These are phyloP conservation scores for Lasiodiplodia gonubiensis DNA, from an alignment of 2,329 filamentous ascomycete species.

Conservation along the genomic window DNA sequence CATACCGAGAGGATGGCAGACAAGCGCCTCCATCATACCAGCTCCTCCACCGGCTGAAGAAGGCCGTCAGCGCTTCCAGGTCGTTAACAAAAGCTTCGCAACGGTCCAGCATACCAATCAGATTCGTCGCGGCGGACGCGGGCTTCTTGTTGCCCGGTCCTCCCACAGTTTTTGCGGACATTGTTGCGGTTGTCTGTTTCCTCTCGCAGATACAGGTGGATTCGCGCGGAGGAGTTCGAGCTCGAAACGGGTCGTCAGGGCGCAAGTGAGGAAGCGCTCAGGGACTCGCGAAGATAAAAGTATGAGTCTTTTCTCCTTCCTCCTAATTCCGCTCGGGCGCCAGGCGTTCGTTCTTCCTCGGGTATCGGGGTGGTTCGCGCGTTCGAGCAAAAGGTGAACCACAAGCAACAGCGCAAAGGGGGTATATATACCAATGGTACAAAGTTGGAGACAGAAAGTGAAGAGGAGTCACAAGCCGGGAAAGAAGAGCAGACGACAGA, in stretches of 20 bases:
- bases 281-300: not conserved
- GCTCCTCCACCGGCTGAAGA: constrained; percentile 87
- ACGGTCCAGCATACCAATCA: constrained; percentile 71
- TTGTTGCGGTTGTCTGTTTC: constrained; percentile 40
- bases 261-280: not conserved
- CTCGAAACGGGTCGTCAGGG: not conserved
- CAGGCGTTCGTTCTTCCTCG: not conserved
- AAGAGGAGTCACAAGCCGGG: constrained; percentile 11
- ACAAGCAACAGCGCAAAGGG: not conserved
- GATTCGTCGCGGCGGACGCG: constrained; percentile 83
- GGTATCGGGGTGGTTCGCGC: not conserved
- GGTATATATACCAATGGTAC: not conserved
- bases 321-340: constrained; percentile 1
- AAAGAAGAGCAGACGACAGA: not conserved
- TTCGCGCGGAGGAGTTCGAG: not conserved
- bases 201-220: not conserved
- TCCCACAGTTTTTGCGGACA: constrained; percentile 66
- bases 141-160: constrained; percentile 72
- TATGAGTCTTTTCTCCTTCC: not conserved
- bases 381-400: not conserved
- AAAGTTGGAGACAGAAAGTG: not conserved
- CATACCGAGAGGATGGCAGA: constrained; percentile 89
- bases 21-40: constrained; percentile 99
- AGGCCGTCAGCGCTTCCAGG: not conserved
- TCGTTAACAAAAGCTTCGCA: not conserved